phyloP scores from a whole-genome alignment of 1,139 yeast genomes.

The Taphrina wiesneri region DNA sequence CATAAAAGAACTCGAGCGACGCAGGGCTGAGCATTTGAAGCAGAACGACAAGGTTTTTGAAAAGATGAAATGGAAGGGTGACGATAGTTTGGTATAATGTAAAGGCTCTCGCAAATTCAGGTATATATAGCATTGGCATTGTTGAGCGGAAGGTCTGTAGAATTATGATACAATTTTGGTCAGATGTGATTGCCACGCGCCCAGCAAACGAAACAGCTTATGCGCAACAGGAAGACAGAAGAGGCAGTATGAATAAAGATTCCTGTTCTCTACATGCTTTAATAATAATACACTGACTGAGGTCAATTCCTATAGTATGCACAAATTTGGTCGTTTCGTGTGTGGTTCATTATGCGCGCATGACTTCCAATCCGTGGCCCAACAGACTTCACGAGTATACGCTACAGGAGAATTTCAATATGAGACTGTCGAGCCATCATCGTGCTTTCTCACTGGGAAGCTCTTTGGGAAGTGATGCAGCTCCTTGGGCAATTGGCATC shows the following conservation, averaged over 20 bases:
- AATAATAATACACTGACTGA: constrained; percentile 13
- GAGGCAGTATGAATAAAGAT: neutral
- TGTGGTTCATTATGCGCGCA: constrained; percentile 5
- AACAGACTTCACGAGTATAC: neutral
- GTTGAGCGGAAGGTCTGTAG: neutral
- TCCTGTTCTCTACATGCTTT: constrained; percentile 11
- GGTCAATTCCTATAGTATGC: constrained; percentile 5
- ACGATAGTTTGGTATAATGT: constrained; percentile 8
- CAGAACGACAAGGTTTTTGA: neutral
- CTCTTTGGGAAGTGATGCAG: neutral
- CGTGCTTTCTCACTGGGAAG: constrained; percentile 11
- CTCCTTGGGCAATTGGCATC: neutral
- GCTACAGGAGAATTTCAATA: too few species aligned
- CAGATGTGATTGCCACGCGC: too few species aligned
- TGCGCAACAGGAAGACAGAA: too few species aligned
- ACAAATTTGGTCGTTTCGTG: constrained; percentile 7
- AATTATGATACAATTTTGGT: neutral
- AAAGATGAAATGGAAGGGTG: neutral
- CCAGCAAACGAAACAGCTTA: too few species aligned
- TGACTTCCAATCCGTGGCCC: neutral
- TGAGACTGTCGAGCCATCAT: neutral
- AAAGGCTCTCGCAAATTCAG: neutral
- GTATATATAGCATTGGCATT: constrained; percentile 1
- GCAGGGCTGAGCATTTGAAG: neutral
- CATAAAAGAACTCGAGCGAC: constrained; percentile 21